Conservation (phyloP, 805 yeast species). For the Starmerella floris region DNA sequence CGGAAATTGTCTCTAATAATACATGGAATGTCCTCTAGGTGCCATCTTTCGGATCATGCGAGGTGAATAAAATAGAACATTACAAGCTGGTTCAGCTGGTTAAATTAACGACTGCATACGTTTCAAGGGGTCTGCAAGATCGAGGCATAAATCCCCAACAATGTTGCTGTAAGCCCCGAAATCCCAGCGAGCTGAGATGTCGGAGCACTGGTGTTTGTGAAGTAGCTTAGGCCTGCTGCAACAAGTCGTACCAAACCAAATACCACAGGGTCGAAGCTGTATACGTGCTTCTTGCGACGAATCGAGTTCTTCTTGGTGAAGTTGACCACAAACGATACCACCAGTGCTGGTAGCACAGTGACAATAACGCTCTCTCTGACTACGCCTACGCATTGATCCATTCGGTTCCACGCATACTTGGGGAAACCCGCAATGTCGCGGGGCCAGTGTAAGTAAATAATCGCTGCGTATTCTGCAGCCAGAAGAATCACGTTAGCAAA, state of each 20-base stretch:
- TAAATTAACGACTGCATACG: no score
- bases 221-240: slow-evolving; percentile 25
- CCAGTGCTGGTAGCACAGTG: slow-evolving; percentile 22
- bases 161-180: slow-evolving; percentile 10
- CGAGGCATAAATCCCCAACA: slow-evolving; percentile 30
- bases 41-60: no score
- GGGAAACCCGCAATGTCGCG: not conserved
- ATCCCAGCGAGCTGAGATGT: not conserved
- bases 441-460: not conserved
- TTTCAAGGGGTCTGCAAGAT: slow-evolving; percentile 13
- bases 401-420: not conserved
- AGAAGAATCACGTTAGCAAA: slow-evolving; percentile 6
- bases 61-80: no score
- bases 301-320: slow-evolving; percentile 22
- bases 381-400: not conserved
- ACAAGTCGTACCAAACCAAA: slow-evolving; percentile 39
- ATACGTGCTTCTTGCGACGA: slow-evolving; percentile 13
- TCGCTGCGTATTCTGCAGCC: slow-evolving; percentile 3
- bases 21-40: no score
- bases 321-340: slow-evolving; percentile 25
- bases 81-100: no score
- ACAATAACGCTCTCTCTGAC: not conserved
- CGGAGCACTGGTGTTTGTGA: not conserved
- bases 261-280: slow-evolving; percentile 39
- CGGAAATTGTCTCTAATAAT: no score